Conservation (phyloP, 345 rosid genomes). For the Salix exigua region DNA sequence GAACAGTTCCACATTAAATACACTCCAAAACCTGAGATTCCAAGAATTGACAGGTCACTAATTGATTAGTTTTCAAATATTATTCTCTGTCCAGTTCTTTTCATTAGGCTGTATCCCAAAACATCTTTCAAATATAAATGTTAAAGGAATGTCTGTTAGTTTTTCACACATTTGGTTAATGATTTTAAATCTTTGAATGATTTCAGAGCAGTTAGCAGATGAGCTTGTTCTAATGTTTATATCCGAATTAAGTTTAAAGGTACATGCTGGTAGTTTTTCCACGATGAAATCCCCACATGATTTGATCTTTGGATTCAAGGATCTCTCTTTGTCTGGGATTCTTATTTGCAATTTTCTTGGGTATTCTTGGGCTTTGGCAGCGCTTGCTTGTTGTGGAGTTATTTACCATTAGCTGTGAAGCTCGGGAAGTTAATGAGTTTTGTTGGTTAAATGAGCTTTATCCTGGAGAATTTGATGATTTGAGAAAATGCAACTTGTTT, state of each 20-base stretch:
- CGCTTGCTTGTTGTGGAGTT: slow-evolving; percentile 58
- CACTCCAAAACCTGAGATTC: not conserved
- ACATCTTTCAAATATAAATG: not conserved
- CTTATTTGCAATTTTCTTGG: slow-evolving; percentile 3
- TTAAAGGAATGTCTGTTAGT: not conserved
- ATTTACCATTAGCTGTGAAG: slow-evolving; percentile 44
- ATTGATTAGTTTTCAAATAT: not conserved
- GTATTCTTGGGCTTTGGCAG: slow-evolving; percentile 36
- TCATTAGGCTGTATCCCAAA: not conserved
- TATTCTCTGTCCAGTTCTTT: not conserved
- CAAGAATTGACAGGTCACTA: not conserved
- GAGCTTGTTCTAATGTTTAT: slow-evolving; percentile 76
- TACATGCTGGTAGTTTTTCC: slow-evolving; percentile 12
- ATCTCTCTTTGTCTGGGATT: slow-evolving; percentile 1
- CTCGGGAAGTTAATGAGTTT: slow-evolving; percentile 26
- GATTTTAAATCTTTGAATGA: slow-evolving; percentile 15
- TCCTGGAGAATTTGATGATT: slow-evolving; percentile 61
- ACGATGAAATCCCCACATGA: not conserved
- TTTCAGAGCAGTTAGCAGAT: slow-evolving; percentile 64
- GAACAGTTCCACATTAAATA: not conserved
- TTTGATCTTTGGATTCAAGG: not conserved
- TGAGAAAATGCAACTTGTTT: slow-evolving; percentile 49
- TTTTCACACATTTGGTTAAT: not conserved
- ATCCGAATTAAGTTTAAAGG: slow-evolving; percentile 74
- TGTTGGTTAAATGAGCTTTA: slow-evolving; percentile 73